A percentile compares a stretch with the other conserved stretches of the same genome.
phyloP scores from a whole-genome alignment of 2,329 filamentous ascomycete species.

The Paracorniculantispora psalliotae region DNA sequence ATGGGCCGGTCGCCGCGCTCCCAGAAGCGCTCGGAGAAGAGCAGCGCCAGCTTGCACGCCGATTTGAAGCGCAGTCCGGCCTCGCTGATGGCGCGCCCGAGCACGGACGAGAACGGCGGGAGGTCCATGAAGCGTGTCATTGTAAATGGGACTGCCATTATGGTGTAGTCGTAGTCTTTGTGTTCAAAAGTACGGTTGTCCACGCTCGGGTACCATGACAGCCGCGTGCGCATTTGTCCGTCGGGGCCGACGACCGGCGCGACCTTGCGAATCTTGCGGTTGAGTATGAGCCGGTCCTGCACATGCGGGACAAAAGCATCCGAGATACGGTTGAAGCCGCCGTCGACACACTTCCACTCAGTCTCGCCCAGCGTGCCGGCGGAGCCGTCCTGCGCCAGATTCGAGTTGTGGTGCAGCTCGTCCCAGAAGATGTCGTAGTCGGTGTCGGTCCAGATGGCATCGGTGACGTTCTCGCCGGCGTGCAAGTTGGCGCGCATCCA shows the following conservation, averaged over 20 bases:
- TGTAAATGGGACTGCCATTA: constrained; percentile 29
- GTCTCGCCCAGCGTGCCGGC: constrained; percentile 22
- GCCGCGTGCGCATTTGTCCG: not conserved
- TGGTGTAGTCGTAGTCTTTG: constrained; percentile 29
- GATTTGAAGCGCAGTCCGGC: constrained; percentile 26
- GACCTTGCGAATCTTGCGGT: constrained; percentile 20
- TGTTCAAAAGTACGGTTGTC: constrained; percentile 14
- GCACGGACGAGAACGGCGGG: constrained; percentile 23
- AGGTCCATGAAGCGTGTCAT: constrained; percentile 29
- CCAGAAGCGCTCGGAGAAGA: constrained; percentile 30
- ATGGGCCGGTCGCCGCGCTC: constrained; percentile 26
- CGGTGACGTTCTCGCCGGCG: constrained; percentile 32
- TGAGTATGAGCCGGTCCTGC: constrained; percentile 20
- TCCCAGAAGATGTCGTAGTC: constrained; percentile 32
- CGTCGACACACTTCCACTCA: constrained; percentile 23
- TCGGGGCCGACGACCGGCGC: not conserved
- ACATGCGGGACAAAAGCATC: constrained; percentile 27
- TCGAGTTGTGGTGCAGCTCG: constrained; percentile 29
- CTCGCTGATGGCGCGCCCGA: constrained; percentile 23
- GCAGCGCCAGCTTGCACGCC: constrained; percentile 29
- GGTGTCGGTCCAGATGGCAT: constrained; percentile 25
- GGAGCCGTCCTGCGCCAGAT: constrained; percentile 26
- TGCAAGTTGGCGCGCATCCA: constrained; percentile 30
- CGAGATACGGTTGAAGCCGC: constrained; percentile 25
- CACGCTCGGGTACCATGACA: constrained; percentile 8